Conservation (phyloP, 257 asterid genomes). For the Przewalskia tangutica region DNA sequence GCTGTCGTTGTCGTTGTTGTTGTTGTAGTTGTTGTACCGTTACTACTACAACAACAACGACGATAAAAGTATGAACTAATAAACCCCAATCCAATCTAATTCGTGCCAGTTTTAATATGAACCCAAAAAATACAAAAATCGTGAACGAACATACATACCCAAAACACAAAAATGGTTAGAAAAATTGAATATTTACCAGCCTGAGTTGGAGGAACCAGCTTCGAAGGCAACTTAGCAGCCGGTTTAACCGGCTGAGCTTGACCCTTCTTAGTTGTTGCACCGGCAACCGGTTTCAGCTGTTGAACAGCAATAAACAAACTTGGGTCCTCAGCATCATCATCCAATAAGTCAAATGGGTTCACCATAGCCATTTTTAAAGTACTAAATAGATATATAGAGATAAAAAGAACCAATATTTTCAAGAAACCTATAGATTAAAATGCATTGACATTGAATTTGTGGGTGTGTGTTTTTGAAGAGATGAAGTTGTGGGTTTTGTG, state of each 20-base stretch:
- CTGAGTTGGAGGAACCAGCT: conserved; percentile 56
- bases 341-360: conserved; percentile 58
- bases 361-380: conserved; percentile 29
- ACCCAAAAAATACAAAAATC: too few species aligned
- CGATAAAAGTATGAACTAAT: too few species aligned
- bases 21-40: too few species aligned
- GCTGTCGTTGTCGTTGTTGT: too few species aligned
- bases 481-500: neutral
- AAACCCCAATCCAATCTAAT: too few species aligned
- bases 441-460: conserved; percentile 14
- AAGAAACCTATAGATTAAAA: conserved; percentile 1
- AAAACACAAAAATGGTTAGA: neutral
- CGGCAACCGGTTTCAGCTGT: conserved; percentile 21
- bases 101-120: too few species aligned
- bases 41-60: too few species aligned
- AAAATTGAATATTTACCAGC: conserved; percentile 30
- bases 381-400: conserved; percentile 2
- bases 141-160: neutral
- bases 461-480: neutral
- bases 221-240: conserved; percentile 46
- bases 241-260: conserved; percentile 23
- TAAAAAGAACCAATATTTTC: neutral
- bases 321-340: conserved; percentile 60
- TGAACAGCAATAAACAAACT: conserved; percentile 42
- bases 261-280: conserved; percentile 26